Evolutionary conservation across 768 basidiomycete species (phyloP).

Genomic region (Gymnopilus junonius): DNA sequence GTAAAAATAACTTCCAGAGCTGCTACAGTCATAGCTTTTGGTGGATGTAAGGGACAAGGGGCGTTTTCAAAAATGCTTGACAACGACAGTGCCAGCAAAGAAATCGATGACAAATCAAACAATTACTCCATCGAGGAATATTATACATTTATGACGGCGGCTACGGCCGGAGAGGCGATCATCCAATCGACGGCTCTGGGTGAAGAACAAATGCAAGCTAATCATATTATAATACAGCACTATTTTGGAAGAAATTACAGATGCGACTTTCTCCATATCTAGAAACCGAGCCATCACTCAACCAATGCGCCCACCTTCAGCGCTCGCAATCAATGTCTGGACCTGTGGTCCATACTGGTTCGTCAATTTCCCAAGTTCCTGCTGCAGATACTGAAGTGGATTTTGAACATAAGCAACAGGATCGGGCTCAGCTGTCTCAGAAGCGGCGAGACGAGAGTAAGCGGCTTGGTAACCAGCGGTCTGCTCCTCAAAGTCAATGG

Average conservation of each 20-base stretch:
- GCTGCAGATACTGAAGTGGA: slow-evolving; percentile 56
- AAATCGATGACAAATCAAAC: background rate
- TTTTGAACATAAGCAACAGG: slow-evolving; percentile 64
- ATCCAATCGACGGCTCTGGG: too few species aligned
- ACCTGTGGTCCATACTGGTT: slow-evolving; percentile 40
- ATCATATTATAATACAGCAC: too few species aligned
- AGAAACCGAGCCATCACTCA: slow-evolving; percentile 3
- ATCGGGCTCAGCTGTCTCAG: slow-evolving; percentile 61
- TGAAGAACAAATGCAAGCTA: too few species aligned
- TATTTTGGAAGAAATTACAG: too few species aligned
- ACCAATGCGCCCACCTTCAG: slow-evolving; percentile 22
- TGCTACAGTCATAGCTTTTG: too few species aligned
- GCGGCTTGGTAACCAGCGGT: slow-evolving; percentile 92
- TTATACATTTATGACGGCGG: background rate
- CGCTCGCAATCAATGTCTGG: slow-evolving; percentile 40
- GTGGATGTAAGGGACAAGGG: too few species aligned
- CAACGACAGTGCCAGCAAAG: too few species aligned
- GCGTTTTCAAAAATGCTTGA: too few species aligned
- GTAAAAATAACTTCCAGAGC: too few species aligned
- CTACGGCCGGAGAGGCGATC: too few species aligned
- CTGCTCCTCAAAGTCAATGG: slow-evolving; percentile 90
- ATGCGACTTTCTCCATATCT: background rate
- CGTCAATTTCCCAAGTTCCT: slow-evolving; percentile 44
- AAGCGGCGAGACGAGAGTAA: slow-evolving; percentile 89
- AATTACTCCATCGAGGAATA: too few species aligned